Evolutionary conservation across 768 basidiomycete genomes (phyloP), one percentile per base, ranked within the genome.

Genomic region (Pulveroboletus sp.): DNA sequence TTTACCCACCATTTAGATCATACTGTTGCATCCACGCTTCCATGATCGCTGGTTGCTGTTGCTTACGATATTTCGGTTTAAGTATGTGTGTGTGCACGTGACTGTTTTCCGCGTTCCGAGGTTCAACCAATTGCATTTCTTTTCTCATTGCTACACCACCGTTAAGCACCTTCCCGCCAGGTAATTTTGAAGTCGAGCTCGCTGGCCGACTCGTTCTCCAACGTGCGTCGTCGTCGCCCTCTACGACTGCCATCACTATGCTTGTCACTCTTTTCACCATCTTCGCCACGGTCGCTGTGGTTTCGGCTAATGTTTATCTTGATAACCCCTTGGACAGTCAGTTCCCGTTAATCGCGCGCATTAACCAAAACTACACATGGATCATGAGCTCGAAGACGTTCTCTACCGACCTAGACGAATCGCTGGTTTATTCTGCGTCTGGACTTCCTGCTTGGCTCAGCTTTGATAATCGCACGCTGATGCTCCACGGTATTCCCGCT

Each of bases 261-360:
- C 69, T 77, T 61, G 64, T 76, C 76, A 62, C 73, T 81, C 78
- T 78, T 81, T 82, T 82, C 57, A 69, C 58, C 59, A 55, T 76
- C 60, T 50, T 80, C 58, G 67, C 68, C 56, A 62, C 74, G 55
- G 62, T 66, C 54, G 63, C 71, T 43, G 63, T 65, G 41, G 67
- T 65, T 47, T 71, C 73, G 36, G 74, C 76, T 54, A 71, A 78
- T 49, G 72, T 80, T 38, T 70, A 65, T 49, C 73, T 93, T 39
- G 62, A 72, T 42, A 78, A 79, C 63, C 81, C 88, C 27, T 71
- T 91, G 36, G 74, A 80, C 53, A 72, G 73, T 30, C 94, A 98
- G 69, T 78, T 82, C 39, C 92, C 93, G 17, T 75, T 76, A 38
- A 80, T 96, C 52, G 92, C 90, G 18, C 83, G 89, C 51, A 68